Base-by-base conservation (phyloP, 345 rosid genomes). In the Trapa bicornis region DNA sequence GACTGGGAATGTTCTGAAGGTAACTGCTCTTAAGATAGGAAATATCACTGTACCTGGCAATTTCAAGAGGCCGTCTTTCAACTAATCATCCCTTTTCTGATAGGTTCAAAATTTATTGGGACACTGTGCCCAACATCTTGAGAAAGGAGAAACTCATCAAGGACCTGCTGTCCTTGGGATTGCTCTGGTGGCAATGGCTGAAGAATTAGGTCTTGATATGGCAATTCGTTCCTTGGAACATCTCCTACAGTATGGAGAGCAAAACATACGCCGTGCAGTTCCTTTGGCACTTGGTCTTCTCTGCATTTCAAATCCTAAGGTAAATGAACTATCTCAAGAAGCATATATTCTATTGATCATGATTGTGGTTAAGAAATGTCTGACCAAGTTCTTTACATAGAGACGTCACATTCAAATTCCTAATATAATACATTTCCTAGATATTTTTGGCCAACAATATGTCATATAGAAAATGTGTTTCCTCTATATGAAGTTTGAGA, bases 181-280 rank as follows among this genome's bases (percentile, higher is more conserved):
- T 75, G 96, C 96, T n/a, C 83, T 95, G 96, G 91, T 91, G 35
- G 93, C 97, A 67, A 95, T 95, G 97, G 93, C 96, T 64, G 96
- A 95, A 84, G 99, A 95, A 71, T 73, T 95, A 80, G 97, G 99
- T 71, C 80, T 86, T 75, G 99, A 95, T 74, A 95, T 95, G 97
- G 95, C 82, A 69, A 89, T 95, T 69, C 96, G 96, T 67, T 87
- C 97, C 16, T 71, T 95, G 65, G 97, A 95, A 79, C 97, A 91
- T 68, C 87, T 95, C 74, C 79, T 91, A 68, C 96, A 91, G 79
- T 95, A 95, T 70, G 96, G 99, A 58, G 96, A 95, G 72, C 97
- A 83, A 70, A 86, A 87, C 80, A 81, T 89, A 60, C 90, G 96
- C 3, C 84, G 89, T 7, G 96, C 94, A 66, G 96, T 91, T 75